These are phyloP conservation scores for Tulasnella sp. DNA, from an alignment of 768 basidiomycete species.

Conservation along the genomic window DNA sequence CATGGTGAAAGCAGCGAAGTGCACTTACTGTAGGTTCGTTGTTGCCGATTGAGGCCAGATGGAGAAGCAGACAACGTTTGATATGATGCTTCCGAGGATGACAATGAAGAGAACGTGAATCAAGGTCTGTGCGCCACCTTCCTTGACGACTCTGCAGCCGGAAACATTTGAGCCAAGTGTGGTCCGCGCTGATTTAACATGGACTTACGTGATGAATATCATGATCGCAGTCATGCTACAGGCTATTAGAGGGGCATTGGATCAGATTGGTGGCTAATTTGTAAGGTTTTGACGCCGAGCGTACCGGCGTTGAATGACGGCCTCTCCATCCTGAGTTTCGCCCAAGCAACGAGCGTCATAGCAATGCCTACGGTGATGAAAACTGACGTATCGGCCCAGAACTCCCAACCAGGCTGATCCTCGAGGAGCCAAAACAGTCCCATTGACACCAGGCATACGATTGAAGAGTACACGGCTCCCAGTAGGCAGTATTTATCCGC, in stretches of 20 bases:
- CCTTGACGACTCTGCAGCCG: slow-evolving; percentile 58
- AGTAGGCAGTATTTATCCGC: slow-evolving; percentile 71
- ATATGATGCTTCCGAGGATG: slow-evolving; percentile 58
- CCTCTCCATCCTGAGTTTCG: slow-evolving; percentile 83
- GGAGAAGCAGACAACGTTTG: slow-evolving; percentile 72
- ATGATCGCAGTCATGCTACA: slow-evolving; percentile 79
- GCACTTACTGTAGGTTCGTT: slow-evolving; percentile 49
- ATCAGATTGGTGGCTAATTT: background rate
- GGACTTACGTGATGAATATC: slow-evolving; percentile 63
- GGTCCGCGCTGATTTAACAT: background rate
- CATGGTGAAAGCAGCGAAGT: no score
- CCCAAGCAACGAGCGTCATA: slow-evolving; percentile 76
- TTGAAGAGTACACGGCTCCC: slow-evolving; percentile 56
- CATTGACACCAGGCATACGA: slow-evolving; percentile 68
- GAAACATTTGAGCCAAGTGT: background rate
- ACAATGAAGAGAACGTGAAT: slow-evolving; percentile 69
- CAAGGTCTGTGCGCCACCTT: slow-evolving; percentile 70
- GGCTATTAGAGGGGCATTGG: slow-evolving; percentile 33
- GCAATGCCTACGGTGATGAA: slow-evolving; percentile 76
- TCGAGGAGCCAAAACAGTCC: slow-evolving; percentile 72
- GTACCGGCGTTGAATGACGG: slow-evolving; percentile 81
- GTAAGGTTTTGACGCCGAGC: no score
- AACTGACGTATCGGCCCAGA: slow-evolving; percentile 61
- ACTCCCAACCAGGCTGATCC: slow-evolving; percentile 52
- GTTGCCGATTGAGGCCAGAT: slow-evolving; percentile 80